Conservation (phyloP, 139 green algal species). For the Deuterostichococcus epilithicus region DNA sequence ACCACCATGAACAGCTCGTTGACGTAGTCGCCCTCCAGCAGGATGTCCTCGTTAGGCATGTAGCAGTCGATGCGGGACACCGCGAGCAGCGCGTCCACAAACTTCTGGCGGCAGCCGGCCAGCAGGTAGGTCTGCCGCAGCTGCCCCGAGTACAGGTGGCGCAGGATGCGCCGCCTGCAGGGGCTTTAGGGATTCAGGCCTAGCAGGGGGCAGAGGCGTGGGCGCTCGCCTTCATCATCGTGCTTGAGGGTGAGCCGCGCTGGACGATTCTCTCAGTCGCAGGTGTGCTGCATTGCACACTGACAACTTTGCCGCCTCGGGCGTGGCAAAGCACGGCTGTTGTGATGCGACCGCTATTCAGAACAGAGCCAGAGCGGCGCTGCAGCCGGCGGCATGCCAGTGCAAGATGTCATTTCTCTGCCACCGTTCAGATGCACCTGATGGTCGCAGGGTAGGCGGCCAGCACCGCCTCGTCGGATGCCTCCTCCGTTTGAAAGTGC, state of each 20-base stretch:
- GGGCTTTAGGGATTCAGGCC: no score
- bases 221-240: no score
- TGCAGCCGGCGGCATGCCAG: no score
- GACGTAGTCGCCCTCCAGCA: constrained; percentile 41
- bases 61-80: constrained; percentile 51
- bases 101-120: constrained; percentile 24
- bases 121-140: constrained; percentile 59
- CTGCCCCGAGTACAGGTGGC: constrained; percentile 46
- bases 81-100: constrained; percentile 59
- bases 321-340: no score
- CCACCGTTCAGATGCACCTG: neutral
- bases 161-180: constrained; percentile 33
- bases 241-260: no score
- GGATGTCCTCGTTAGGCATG: constrained; percentile 49
- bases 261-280: no score
- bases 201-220: no score
- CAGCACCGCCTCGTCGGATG: constrained; percentile 54
- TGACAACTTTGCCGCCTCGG: no score
- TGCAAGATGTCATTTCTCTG: no score
- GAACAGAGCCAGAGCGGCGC: no score
- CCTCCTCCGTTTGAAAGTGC: constrained; percentile 58
- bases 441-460: constrained; percentile 45
- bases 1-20: constrained; percentile 56
- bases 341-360: no score
- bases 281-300: no score